These are phyloP conservation scores for Tetrahymena elliotti DNA, from an alignment of 73 alveolate species.

Conservation along the genomic window DNA sequence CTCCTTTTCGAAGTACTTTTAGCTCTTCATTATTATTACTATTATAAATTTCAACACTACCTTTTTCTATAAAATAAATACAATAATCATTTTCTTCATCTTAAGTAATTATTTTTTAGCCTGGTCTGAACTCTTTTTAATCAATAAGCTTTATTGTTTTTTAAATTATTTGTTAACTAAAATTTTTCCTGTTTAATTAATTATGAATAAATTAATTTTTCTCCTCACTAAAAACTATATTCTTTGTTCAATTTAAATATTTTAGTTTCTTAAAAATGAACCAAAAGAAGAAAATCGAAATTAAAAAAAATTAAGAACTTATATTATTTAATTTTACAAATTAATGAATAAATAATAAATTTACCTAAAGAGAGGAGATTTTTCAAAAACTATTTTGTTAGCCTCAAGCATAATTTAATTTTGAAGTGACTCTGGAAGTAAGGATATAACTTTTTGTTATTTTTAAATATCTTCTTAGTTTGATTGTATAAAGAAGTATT, in stretches of 20 bases:
- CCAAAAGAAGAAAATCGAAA: too few relatives aligned
- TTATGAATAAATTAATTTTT: too few relatives aligned
- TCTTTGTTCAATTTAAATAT: too few relatives aligned
- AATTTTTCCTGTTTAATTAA: background rate
- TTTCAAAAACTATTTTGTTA: background rate
- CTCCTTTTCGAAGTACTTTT: background rate
- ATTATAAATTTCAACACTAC: background rate
- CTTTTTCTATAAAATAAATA: background rate
- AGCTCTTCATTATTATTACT: background rate
- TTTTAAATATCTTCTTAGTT: conserved; percentile 7
- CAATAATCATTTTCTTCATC: background rate
- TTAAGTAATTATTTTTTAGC: background rate
- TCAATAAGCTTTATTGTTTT: background rate
- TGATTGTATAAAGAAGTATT: conserved; percentile 17
- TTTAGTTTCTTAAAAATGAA: too few relatives aligned
- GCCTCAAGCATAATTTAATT: conserved; percentile 1
- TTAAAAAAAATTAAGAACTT: too few relatives aligned
- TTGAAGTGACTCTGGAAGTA: conserved; percentile 14
- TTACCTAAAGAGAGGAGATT: background rate
- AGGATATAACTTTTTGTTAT: conserved; percentile 1
- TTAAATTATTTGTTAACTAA: background rate
- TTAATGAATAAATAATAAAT: background rate
- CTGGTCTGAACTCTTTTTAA: background rate
- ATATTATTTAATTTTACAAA: too few relatives aligned
- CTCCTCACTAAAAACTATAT: too few relatives aligned